These are phyloP conservation scores for Amylostereum chailletii DNA, from an alignment of 1,284 basidiomycete genomes.

Conservation along the genomic window DNA sequence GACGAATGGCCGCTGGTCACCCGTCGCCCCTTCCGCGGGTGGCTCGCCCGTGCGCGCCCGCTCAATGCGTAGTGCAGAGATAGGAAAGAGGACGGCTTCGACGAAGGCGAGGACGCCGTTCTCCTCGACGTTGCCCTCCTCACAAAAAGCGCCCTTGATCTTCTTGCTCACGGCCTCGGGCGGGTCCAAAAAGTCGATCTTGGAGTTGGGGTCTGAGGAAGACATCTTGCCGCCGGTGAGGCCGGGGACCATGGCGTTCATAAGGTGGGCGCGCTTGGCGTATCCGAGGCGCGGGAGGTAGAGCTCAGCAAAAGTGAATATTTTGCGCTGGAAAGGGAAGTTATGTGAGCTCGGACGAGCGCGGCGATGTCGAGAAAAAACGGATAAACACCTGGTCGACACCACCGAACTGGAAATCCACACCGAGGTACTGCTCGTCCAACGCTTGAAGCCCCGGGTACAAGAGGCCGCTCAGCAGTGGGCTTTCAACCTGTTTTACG, in stretches of 20 bases:
- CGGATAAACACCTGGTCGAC: constrained; percentile 73
- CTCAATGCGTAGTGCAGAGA: constrained; percentile 69
- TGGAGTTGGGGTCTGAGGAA: constrained; percentile 93
- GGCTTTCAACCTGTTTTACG: constrained; percentile 94
- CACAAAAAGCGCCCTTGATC: constrained; percentile 90
- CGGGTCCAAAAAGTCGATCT: constrained; percentile 95
- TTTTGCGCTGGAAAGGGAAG: constrained; percentile 71
- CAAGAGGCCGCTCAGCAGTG: constrained; percentile 84
- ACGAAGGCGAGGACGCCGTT: constrained; percentile 93
- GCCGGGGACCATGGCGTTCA: constrained; percentile 99
- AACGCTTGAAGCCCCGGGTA: constrained; percentile 97
- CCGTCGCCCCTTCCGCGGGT: constrained; percentile 29
- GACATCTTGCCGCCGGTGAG: constrained; percentile 97
- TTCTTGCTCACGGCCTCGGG: constrained; percentile 83
- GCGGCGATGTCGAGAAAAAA: not conserved
- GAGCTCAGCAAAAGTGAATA: constrained; percentile 96
- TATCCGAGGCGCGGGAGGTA: constrained; percentile 94
- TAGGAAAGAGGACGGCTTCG: constrained; percentile 84
- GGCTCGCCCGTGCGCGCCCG: constrained; percentile 32
- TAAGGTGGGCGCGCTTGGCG: constrained; percentile 91
- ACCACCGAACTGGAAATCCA: constrained; percentile 98
- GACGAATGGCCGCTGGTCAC: constrained; percentile 54
- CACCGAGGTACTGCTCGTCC: constrained; percentile 94
- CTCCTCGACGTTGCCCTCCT: constrained; percentile 84
- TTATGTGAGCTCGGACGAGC: not conserved